phyloP scores from a whole-genome alignment of 176 grass and related monocot genomes.

The Elymus sibiricus region DNA sequence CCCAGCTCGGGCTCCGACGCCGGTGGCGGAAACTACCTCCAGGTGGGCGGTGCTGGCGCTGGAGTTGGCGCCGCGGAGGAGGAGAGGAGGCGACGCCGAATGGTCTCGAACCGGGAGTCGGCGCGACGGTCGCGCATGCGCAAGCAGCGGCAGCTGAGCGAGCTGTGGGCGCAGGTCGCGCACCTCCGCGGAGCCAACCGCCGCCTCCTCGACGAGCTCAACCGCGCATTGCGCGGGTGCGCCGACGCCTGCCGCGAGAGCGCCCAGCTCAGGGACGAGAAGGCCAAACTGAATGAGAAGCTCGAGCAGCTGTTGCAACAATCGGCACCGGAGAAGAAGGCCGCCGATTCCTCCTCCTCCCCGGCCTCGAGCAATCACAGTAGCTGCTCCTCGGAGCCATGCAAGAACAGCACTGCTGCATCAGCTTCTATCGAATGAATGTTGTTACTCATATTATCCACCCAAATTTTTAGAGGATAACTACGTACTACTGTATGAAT shows the following conservation, averaged over 20 bases:
- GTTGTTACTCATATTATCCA: conserved; percentile 16
- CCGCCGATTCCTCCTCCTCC: background rate
- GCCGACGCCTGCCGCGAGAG: conserved; percentile 48
- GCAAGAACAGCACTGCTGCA: conserved; percentile 2
- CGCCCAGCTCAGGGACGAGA: conserved; percentile 49
- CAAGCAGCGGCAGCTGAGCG: conserved; percentile 87
- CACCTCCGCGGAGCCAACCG: conserved; percentile 62
- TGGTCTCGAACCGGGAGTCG: conserved; percentile 91
- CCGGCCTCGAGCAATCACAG: background rate
- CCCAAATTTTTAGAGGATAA: conserved; percentile 37
- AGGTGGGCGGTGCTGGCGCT: background rate
- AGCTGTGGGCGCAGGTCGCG: conserved; percentile 64
- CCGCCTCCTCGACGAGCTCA: conserved; percentile 76
- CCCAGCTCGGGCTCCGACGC: conserved; percentile 50
- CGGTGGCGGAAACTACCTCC: background rate
- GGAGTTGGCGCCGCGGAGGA: conserved; percentile 18
- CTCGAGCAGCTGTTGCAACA: conserved; percentile 46
- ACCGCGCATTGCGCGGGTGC: conserved; percentile 45
- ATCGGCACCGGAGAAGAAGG: background rate
- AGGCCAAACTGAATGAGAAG: conserved; percentile 46
- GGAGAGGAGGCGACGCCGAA: conserved; percentile 65
- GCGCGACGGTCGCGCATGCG: conserved; percentile 87
- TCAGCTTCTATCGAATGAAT: conserved; percentile 8
- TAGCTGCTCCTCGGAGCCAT: conserved; percentile 29
- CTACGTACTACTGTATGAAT: conserved; percentile 26